Evolutionary conservation across 139 green algal species (phyloP).

Genomic region (Micromonas commoda): DNA sequence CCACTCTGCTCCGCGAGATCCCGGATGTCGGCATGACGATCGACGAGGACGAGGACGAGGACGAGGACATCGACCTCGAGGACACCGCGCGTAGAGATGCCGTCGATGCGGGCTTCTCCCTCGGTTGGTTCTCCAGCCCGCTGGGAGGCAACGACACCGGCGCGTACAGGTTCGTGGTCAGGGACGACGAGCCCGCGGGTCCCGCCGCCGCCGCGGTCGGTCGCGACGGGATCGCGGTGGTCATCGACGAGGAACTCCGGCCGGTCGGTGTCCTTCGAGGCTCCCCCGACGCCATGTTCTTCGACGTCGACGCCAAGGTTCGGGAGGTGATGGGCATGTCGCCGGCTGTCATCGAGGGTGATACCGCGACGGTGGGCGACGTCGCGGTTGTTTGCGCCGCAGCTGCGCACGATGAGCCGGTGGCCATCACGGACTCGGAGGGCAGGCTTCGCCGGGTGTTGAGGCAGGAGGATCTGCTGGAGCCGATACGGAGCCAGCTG

Average conservation of each 20-base stretch:
- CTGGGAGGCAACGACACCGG: not conserved
- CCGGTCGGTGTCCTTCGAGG: not conserved
- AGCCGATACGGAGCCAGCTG: not conserved
- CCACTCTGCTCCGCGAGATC: not conserved
- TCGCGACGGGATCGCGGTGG: not conserved
- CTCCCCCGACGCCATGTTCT: not conserved
- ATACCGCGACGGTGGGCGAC: conserved; percentile 1
- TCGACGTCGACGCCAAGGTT: not conserved
- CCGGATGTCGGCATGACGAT: not conserved
- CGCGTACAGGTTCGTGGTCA: not conserved
- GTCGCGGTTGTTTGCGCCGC: not conserved
- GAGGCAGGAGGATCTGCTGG: not conserved
- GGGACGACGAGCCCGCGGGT: not conserved
- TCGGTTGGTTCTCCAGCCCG: not conserved
- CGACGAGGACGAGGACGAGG: not conserved
- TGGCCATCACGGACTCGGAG: conserved; percentile 4
- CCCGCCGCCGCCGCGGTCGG: not conserved
- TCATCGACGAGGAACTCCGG: conserved; percentile 1
- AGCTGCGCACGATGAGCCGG: not conserved
- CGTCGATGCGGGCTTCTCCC: not conserved
- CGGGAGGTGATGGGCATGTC: not conserved
- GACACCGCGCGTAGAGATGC: not conserved
- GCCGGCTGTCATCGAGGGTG: not conserved
- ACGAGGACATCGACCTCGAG: not conserved
- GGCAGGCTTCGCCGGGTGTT: not conserved